These are phyloP conservation scores for Psilocybe tampanensis DNA, from an alignment of 768 basidiomycete species.

Conservation along the genomic window DNA sequence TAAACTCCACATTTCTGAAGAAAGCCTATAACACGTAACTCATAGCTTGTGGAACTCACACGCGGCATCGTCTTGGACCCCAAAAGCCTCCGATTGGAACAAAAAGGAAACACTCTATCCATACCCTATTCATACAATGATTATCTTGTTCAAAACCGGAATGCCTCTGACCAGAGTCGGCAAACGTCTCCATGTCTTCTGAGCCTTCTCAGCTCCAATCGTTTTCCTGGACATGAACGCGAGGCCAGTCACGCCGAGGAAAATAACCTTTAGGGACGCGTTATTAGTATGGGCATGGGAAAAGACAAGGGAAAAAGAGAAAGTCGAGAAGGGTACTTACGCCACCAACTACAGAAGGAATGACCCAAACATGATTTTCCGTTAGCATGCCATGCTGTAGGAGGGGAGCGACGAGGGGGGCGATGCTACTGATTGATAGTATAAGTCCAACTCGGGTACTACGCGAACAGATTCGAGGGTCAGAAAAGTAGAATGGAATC, in stretches of 20 bases:
- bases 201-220: constrained; percentile 11
- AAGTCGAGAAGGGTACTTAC: constrained; percentile 22
- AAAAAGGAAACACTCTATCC: background rate
- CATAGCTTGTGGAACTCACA: background rate
- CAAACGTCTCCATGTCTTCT: constrained; percentile 3
- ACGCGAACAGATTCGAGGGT: background rate
- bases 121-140: constrained; percentile 5
- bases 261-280: constrained; percentile 8
- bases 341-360: constrained; percentile 35
- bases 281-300: background rate
- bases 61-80: background rate
- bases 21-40: background rate
- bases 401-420: constrained; percentile 33
- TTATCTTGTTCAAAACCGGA: constrained; percentile 8
- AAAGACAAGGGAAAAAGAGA: background rate
- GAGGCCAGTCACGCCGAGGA: constrained; percentile 20
- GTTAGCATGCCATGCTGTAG: constrained; percentile 39
- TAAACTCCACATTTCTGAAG: constrained; percentile 11
- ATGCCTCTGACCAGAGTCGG: constrained; percentile 5
- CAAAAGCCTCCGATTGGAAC: background rate
- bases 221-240: constrained; percentile 19
- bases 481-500: background rate
- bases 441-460: constrained; percentile 41
- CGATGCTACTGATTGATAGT: constrained; percentile 34
- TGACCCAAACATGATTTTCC: constrained; percentile 30